Percentiles rank a stretch among this genome's conserved stretches.
phyloP scores from a whole-genome alignment of 805 yeast species.

The Lipomyces spencermartinsiae region DNA sequence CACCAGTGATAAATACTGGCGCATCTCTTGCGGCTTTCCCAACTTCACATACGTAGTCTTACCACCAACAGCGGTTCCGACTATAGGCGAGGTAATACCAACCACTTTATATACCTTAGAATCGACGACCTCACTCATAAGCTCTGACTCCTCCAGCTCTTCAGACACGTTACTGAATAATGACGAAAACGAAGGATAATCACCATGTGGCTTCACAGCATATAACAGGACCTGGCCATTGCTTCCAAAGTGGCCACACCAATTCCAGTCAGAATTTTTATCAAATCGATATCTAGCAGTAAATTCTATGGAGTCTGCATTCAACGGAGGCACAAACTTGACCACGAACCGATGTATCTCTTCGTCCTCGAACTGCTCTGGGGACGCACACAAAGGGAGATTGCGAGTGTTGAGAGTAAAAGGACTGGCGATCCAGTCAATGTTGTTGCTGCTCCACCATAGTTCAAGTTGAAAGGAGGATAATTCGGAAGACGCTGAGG shows the following conservation, averaged over 20 bases:
- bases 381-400: not conserved
- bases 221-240: constrained; percentile 28
- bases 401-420: constrained; percentile 11
- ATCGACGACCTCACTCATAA: constrained; percentile 23
- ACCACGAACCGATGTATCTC: constrained; percentile 10
- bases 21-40: constrained; percentile 29
- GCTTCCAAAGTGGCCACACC: constrained; percentile 26
- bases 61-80: not conserved
- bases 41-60: constrained; percentile 10
- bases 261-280: constrained; percentile 22
- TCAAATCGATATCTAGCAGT: constrained; percentile 33
- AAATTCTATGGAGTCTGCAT: constrained; percentile 21
- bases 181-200: constrained; percentile 13
- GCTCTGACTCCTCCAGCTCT: constrained; percentile 16
- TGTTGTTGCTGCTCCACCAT: constrained; percentile 31
- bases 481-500: not conserved
- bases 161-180: constrained; percentile 19
- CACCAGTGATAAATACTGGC: constrained; percentile 27
- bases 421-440: constrained; percentile 23
- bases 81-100: constrained; percentile 21
- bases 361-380: not conserved
- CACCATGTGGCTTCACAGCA: not conserved
- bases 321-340: constrained; percentile 30
- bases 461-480: constrained; percentile 22
- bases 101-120: constrained; percentile 25